These are phyloP conservation scores for Solanum lignicaule DNA, from an alignment of 257 asterid species.

Conservation along the genomic window DNA sequence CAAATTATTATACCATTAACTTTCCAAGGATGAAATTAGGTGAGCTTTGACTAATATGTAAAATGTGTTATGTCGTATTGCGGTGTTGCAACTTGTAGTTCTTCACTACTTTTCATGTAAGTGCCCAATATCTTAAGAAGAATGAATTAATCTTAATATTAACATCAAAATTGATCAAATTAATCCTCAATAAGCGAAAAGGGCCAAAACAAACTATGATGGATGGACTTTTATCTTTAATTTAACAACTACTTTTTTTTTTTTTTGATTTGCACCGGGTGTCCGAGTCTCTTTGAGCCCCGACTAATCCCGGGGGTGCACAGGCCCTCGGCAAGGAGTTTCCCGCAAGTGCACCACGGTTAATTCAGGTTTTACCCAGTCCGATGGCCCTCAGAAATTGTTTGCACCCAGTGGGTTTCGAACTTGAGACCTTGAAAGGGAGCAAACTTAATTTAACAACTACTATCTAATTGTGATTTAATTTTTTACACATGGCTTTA, in stretches of 20 bases:
- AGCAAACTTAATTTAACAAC: neutral
- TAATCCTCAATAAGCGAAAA: neutral
- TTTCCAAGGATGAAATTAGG: neutral
- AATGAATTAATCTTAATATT: neutral
- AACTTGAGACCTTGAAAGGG: too few species aligned
- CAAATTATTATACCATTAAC: neutral
- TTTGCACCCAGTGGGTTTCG: too few species aligned
- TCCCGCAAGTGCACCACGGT: too few species aligned
- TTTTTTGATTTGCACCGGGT: too few species aligned
- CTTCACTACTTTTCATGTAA: neutral
- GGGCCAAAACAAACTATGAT: neutral
- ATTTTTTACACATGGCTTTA: neutral
- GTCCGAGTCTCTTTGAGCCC: too few species aligned
- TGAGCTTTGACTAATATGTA: neutral
- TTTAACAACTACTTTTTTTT: neutral
- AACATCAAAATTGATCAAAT: neutral
- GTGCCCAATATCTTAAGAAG: neutral
- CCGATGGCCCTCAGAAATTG: too few species aligned
- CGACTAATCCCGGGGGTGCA: too few species aligned
- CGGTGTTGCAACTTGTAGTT: neutral
- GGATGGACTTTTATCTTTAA: neutral
- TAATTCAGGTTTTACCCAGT: too few species aligned
- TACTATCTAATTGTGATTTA: neutral
- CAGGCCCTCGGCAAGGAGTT: too few species aligned
- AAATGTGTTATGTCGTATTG: neutral